A percentile compares a stretch with the other conserved stretches of the same genome.
These are phyloP conservation scores for Serendipita sp. DNA, from an alignment of 768 basidiomycete genomes.

Conservation along the genomic window DNA sequence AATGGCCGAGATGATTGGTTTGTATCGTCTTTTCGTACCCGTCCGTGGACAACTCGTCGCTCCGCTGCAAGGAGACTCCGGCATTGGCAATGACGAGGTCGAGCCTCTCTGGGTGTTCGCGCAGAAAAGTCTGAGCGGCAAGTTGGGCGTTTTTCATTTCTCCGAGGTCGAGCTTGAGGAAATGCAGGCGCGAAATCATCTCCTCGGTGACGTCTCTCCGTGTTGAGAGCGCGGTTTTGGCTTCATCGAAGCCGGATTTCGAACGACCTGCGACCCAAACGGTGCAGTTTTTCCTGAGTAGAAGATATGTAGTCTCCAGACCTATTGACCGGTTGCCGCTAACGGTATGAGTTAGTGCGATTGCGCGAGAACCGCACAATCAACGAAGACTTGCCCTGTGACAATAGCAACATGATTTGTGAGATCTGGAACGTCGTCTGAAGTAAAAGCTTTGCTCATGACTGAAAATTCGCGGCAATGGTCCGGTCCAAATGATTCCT, in stretches of 20 bases:
- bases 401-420: neutral
- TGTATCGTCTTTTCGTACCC: slow-evolving; percentile 5
- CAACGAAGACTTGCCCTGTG: neutral
- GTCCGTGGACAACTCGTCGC: slow-evolving; percentile 8
- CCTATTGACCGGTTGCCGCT: slow-evolving; percentile 3
- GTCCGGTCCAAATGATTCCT: too few species aligned
- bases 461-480: neutral
- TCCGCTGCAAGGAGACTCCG: neutral
- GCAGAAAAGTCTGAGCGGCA: neutral
- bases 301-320: neutral
- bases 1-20: slow-evolving; percentile 17
- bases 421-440: neutral
- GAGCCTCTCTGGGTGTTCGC: neutral
- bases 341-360: neutral
- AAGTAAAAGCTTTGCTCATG: neutral
- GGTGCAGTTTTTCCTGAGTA: slow-evolving; percentile 1
- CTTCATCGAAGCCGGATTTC: neutral
- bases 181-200: neutral
- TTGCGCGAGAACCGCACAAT: neutral
- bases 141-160: neutral
- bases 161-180: slow-evolving; percentile 1
- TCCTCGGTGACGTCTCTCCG: neutral
- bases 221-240: neutral
- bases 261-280: slow-evolving; percentile 1
- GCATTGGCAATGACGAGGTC: neutral